These are phyloP conservation scores for Cladosporium sp. DNA, from an alignment of 2,329 filamentous ascomycete species.

Conservation along the genomic window DNA sequence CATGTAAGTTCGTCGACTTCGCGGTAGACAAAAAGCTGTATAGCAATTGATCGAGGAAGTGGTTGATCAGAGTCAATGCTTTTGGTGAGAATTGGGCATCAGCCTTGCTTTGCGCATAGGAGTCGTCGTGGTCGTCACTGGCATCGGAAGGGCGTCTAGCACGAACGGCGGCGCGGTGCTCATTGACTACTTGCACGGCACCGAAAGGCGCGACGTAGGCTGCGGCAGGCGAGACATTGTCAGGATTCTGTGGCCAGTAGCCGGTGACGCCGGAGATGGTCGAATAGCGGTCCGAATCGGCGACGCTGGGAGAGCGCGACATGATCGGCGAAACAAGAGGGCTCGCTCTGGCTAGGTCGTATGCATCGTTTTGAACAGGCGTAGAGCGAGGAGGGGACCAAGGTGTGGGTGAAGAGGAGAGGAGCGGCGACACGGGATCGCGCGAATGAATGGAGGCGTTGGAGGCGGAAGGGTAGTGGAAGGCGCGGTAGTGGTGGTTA, in stretches of 20 bases:
- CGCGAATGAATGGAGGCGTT: background rate
- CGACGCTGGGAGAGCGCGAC: constrained; percentile 27
- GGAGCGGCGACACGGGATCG: constrained; percentile 7
- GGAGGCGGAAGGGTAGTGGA: constrained; percentile 13
- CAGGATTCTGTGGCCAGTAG: constrained; percentile 24
- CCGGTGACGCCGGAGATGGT: constrained; percentile 27
- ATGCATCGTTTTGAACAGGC: constrained; percentile 8
- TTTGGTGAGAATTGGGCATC: constrained; percentile 70
- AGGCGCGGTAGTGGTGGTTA: constrained; percentile 8
- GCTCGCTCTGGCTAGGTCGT: constrained; percentile 7
- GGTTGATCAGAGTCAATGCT: constrained; percentile 79
- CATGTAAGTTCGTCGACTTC: constrained; percentile 72
- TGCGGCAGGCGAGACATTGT: constrained; percentile 67
- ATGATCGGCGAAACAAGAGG: constrained; percentile 28
- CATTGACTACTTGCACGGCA: constrained; percentile 87
- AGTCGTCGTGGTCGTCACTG: constrained; percentile 57
- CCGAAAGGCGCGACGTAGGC: constrained; percentile 86
- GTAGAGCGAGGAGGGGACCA: background rate
- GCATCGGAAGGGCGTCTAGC: constrained; percentile 39
- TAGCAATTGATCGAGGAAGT: constrained; percentile 88
- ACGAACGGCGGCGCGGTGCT: constrained; percentile 67
- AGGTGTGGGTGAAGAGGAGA: background rate
- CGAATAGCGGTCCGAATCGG: constrained; percentile 27
- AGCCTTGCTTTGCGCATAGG: constrained; percentile 61
- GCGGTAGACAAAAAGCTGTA: constrained; percentile 84